phyloP scores from a whole-genome alignment of 1,284 basidiomycete genomes.

The Ganoderma multipileum region DNA sequence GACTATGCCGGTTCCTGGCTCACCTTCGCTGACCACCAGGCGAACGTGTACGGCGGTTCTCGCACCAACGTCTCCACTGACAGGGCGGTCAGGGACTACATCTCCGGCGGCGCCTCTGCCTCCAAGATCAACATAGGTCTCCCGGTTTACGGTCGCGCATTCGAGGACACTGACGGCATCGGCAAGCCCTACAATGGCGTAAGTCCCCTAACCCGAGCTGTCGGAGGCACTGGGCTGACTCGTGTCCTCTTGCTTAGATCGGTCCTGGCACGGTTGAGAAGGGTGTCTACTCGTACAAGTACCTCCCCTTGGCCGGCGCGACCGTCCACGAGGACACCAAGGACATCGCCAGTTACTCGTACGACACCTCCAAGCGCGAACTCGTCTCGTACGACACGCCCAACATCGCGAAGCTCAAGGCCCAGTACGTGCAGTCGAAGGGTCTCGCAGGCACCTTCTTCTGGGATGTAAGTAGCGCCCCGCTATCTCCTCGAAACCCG shows the following conservation, averaged over 20 bases:
- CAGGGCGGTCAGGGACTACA: constrained; percentile 72
- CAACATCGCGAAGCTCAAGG: constrained; percentile 75
- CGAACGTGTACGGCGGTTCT: constrained; percentile 77
- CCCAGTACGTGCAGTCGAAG: constrained; percentile 72
- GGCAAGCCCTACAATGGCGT: constrained; percentile 78
- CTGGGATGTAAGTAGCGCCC: constrained; percentile 66
- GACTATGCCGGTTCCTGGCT: constrained; percentile 81
- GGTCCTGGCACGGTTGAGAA: constrained; percentile 77
- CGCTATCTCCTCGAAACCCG: background rate
- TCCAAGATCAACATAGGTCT: constrained; percentile 87
- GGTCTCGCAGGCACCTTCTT: constrained; percentile 82
- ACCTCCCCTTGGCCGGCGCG: constrained; percentile 66
- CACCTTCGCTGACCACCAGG: constrained; percentile 78
- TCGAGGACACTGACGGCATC: constrained; percentile 80
- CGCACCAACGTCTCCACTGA: constrained; percentile 75
- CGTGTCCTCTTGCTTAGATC: constrained; percentile 48
- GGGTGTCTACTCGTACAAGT: constrained; percentile 80
- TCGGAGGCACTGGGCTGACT: background rate
- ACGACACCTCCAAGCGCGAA: constrained; percentile 68
- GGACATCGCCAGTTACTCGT: constrained; percentile 82
- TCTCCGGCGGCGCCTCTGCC: constrained; percentile 69
- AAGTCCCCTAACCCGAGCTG: constrained; percentile 25
- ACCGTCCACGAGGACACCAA: constrained; percentile 73
- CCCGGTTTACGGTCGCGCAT: constrained; percentile 87
- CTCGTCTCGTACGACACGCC: constrained; percentile 86